Conservation (phyloP, 2,329 filamentous ascomycete species). For the Rhytidhysteron rufulum region DNA sequence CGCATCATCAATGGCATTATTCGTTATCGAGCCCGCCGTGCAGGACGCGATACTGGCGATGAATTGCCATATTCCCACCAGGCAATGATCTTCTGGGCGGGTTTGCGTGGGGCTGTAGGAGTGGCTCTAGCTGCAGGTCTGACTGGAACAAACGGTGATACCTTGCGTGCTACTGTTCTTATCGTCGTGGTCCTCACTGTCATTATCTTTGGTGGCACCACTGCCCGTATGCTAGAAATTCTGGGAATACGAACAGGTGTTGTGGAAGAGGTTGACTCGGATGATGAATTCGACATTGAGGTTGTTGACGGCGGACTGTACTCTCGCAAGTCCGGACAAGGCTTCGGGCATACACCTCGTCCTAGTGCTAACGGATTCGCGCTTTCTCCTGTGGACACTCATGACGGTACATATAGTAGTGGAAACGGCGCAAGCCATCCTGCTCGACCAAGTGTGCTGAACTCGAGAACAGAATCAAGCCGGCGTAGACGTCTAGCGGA, state of each 20-base stretch:
- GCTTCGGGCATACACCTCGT: constrained; percentile 73
- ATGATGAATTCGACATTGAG: constrained; percentile 98
- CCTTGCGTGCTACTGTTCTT: constrained; percentile 88
- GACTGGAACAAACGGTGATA: constrained; percentile 73
- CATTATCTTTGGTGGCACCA: constrained; percentile 98
- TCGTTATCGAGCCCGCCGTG: constrained; percentile 73
- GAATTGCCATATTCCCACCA: constrained; percentile 94
- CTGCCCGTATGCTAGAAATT: constrained; percentile 95
- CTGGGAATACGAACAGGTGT: constrained; percentile 94
- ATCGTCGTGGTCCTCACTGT: constrained; percentile 96
- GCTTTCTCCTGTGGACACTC: constrained; percentile 47
- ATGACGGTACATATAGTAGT: constrained; percentile 57
- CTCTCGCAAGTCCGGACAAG: constrained; percentile 73
- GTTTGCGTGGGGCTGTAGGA: constrained; percentile 89
- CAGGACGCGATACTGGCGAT: constrained; percentile 72
- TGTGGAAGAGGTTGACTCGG: constrained; percentile 93
- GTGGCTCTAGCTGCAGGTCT: constrained; percentile 90
- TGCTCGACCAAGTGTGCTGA: constrained; percentile 37
- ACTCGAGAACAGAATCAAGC: constrained; percentile 51
- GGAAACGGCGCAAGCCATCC: constrained; percentile 52
- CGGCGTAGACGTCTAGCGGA: constrained; percentile 45
- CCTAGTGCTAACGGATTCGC: constrained; percentile 51
- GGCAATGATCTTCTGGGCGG: constrained; percentile 99
- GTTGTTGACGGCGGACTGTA: constrained; percentile 64
- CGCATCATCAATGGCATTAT: constrained; percentile 89